Evolutionary conservation across 192 early-diverging fungal species (phyloP), one percentile per base, ranked within the genome.

Genomic region (Funneliformis geosporum): DNA sequence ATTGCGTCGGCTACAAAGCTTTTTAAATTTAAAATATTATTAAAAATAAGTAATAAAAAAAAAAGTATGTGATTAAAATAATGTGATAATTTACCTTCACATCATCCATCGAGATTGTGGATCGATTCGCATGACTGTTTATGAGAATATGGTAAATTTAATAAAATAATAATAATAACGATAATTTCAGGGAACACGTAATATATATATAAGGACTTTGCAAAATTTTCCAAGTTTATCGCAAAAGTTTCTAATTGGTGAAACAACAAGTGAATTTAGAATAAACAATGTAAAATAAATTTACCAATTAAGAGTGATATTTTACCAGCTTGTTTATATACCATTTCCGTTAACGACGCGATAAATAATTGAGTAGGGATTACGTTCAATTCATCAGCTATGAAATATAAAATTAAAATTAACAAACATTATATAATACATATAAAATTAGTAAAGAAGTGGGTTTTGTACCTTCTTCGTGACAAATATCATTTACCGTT

Each of bases 271-370:
- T 33, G 25, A 16, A 33, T 18, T 66, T 12, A 66, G 12, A 14
- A 33, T 39, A 12, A 33, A 16, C 8, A 18, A 16, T 66, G 64
- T 16, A 33, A 28, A 16, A 66, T 66, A 66, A 18, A 33, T 18
- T 33, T 33, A 33, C 2, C 0, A 33, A 2, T 33, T 33, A 33
- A 33, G 16, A 11, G 33, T 0, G 8, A 38, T 33, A 66, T 2
- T 60, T 66, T 66, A 66, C 64, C 64, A 6, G 64, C 64, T 66
- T 66, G 64, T 10, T 66, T 66, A 33, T 66, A 66, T 3, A 66
- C 64, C 64, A 66, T 33, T 16, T 66, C 64, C 5, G 28, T 18
- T 5, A 66, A 33, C 16, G 27, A 27, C 14, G 64, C 25, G 33
- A 66, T 33, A 66, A 66, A 66, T 66, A 33, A 27, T 18, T 66